Evolutionary conservation across 2,329 filamentous ascomycete genomes (phyloP).

Genomic region (Neurospora sp.): DNA sequence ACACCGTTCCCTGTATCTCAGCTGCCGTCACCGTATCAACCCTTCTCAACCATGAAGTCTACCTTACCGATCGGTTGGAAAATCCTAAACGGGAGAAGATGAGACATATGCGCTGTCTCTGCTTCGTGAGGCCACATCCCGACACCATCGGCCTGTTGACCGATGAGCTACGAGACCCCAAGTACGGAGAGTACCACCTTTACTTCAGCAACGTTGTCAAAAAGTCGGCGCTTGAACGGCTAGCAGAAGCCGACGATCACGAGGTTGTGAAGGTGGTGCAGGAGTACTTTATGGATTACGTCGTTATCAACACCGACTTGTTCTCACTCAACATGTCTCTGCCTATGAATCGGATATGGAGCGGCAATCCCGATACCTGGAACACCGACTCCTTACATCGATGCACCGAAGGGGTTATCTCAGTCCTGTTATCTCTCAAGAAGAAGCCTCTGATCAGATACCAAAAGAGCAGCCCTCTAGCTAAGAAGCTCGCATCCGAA

Average conservation of each 20-base stretch:
- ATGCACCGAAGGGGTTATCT: constrained; percentile 77
- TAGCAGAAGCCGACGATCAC: constrained; percentile 94
- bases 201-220: constrained; percentile 98
- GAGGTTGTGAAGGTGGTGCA: constrained; percentile 92
- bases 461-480: constrained; percentile 78
- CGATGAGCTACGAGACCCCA: constrained; percentile 90
- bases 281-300: constrained; percentile 93
- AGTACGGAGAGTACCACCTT: constrained; percentile 93
- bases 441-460: constrained; percentile 95
- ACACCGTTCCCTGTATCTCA: constrained; percentile 89
- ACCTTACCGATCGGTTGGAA: constrained; percentile 92
- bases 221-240: constrained; percentile 85
- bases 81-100: constrained; percentile 90
- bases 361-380: constrained; percentile 74
- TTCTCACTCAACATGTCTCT: constrained; percentile 69
- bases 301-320: constrained; percentile 89
- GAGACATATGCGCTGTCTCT: constrained; percentile 89
- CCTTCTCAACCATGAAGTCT: constrained; percentile 91
- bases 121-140: constrained; percentile 83
- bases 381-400: constrained; percentile 80
- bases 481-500: constrained; percentile 89
- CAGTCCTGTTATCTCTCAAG: constrained; percentile 77
- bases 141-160: constrained; percentile 90
- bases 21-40: constrained; percentile 93
- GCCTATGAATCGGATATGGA: constrained; percentile 72